Evolutionary conservation across 1,284 basidiomycete species (phyloP), one percentile per base, ranked within the genome.

Genomic region (Ceratobasidium papillatum): DNA sequence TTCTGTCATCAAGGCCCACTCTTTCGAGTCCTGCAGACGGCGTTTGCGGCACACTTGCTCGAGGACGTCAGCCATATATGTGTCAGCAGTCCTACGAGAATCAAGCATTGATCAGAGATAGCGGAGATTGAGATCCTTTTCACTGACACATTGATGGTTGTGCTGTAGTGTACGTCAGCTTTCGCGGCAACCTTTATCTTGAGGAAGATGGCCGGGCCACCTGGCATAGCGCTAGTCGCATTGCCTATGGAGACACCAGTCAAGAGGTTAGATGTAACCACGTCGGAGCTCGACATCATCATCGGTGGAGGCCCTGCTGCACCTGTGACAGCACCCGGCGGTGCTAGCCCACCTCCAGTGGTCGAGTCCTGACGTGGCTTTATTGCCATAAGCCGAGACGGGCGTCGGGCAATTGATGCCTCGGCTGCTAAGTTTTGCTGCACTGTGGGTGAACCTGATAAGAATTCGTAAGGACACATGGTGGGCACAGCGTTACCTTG

Each of bases 51-150:
- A 95, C 1, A 96, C 89, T 27, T 90, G 85, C 78, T 98, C 96
- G 47, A 99, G 88, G 0, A 96, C 94, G 82, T 99, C 96, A 74
- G 95, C 94, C 87, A 99, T 92, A 82, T 98, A 99, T 91, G 95
- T 98, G n/a, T 94, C 95, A 17, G 92, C 88, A 2, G 94, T 92
- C 1, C 94, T 96, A 77, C 27, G 66, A 66, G 38, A 62, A 61
- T 17, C 17, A 32, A 34, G 77, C 25, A 59, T 69, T 30, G 56
- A 61, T 17, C 17, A 34, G 27, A 43, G 45, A 62, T n/a, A 72
- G 11, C 76, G 71, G 52, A 30, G 41, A 68, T 64, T 27, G 32
- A 27, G 72, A 52, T 63, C 59, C 25, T 52, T 19, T 58, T 34
- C 0, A 84, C 92, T 69, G 86, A 96, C 94, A 94, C 94, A 59